Evolutionary conservation across 2,329 filamentous ascomycete species (phyloP), one percentile per base, ranked within the genome.

Genomic region (Penicillium capsulatum): DNA sequence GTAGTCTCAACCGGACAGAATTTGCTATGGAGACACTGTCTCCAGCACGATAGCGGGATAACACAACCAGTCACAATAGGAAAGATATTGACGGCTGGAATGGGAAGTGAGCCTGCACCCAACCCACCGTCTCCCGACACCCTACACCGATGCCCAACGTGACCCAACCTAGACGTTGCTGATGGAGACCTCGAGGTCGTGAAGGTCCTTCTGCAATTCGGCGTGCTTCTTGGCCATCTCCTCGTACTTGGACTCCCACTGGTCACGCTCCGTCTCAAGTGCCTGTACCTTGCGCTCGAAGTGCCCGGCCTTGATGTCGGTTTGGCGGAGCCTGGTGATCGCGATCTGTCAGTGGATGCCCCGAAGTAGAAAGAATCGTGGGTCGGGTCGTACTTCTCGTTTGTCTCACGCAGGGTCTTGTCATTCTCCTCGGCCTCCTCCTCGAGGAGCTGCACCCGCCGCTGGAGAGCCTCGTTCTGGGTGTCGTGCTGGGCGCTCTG

Each of bases 201-300:
- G 83, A 64, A 96, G 75, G 68, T 96, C 89, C 77, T 91, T 91
- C 78, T 94, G 83, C 58, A 88, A 77, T 42, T 77, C 68, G 54
- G 74, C 72, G 76, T 94, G 85, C 75, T 96, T 94, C 81, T 90
- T 85, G 59, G 83, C 70, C 84, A 95, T 94, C 69, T 97, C 91
- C 74, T 97, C 92, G 74, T 94, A 97, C 77, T 98, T 97, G 70
- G 77, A 67, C 77, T 97, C 92, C 90, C 90, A 96, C 70, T 90
- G 81, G 71, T 96, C 89, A 61, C 87, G 85, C 67, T 90, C 81
- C 63, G 80, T 76, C 75, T 98, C 92, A 63, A 96, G 83, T 60
- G 92, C 91, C 72, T 96, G 88, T 58, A 97, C 92, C 79, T 97
- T 97, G 73, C 92, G 92, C 77, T 98, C 92, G 72, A 91, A 97